Base-by-base conservation (phyloP, 2,329 filamentous ascomycete genomes). In the Cordyceps pruinosa region DNA sequence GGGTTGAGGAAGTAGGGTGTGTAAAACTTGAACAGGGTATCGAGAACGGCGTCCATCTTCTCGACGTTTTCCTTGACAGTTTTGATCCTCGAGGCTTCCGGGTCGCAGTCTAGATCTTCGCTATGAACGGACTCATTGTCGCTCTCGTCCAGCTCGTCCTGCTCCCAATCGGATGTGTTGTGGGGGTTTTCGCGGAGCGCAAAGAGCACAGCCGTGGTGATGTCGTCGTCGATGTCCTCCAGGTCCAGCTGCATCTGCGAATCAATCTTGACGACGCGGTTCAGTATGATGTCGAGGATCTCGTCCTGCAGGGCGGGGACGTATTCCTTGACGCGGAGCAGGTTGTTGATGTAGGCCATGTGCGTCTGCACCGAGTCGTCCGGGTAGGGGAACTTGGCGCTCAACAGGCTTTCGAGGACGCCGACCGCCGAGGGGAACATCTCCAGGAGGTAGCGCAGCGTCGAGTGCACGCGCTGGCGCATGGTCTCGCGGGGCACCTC, bases 201-300 rank as follows among this genome's bases (percentile, higher is more conserved):
- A 67, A 79, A 77, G 51, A 89, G 79, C 19, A 93, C 82, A 54
- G 85, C 84, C 25, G 91, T 85, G 56, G 90, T 88, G 10, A 90
- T 79, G 56, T 95, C 89, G 61, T 97, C 93, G 61, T 97, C 93
- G 60, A 96, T 76, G 64, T 97, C 92, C 61, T 97, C 91, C 66
- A 97, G 77, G 66, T 97, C 92, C 50, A 92, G 83, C 72, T 97
- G 93, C 71, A 97, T 94, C 68, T 97, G 89, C 1, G 96, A 90
- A 68, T 99, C 94, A 58, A 97, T 89, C 72, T 94, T 94, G 66
- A 97, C 90, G 8, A 97, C 79, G 61, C 89, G 86, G 64, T 93
- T 88, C 42, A 91, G 87, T 48, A 97, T 87, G 13, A 96, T 75
- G 57, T 90, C 86, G 61, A 96, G 80, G 25, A 97, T 85, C 60